Conservation (phyloP, 306 rosid genomes). For the Cyamopsis tetragonoloba region DNA sequence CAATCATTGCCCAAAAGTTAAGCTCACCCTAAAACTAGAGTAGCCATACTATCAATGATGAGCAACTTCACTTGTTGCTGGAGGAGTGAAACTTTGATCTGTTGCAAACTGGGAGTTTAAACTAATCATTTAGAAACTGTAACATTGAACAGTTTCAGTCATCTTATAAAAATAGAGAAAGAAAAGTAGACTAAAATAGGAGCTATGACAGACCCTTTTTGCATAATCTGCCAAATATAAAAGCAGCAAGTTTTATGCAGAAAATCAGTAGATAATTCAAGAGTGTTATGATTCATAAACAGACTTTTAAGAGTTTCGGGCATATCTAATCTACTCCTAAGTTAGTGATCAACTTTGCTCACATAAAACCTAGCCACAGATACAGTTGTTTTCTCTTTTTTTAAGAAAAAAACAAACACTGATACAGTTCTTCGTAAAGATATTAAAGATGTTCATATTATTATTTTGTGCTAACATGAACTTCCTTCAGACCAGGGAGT, state of each 20-base stretch:
- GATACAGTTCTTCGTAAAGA: neutral
- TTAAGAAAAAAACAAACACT: no score
- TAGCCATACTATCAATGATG: slow-evolving; percentile 90
- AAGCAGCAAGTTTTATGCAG: neutral
- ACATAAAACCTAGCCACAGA: neutral
- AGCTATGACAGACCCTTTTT: neutral
- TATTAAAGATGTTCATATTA: neutral
- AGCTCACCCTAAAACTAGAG: slow-evolving; percentile 73
- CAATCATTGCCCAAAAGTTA: slow-evolving; percentile 11
- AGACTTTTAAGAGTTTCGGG: neutral
- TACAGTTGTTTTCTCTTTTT: neutral
- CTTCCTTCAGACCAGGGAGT: neutral
- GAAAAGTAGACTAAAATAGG: slow-evolving; percentile 7
- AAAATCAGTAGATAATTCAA: neutral
- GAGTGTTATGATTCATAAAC: slow-evolving; percentile 2
- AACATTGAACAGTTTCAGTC: slow-evolving; percentile 10
- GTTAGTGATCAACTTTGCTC: neutral
- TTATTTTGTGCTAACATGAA: neutral
- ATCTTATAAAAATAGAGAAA: neutral
- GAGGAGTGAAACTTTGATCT: slow-evolving; percentile 68
- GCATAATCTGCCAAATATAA: neutral
- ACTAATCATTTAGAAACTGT: slow-evolving; percentile 23
- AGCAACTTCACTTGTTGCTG: slow-evolving; percentile 80
- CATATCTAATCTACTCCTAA: neutral
- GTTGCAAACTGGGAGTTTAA: slow-evolving; percentile 59